Conservation (phyloP, 306 rosid species). For the Elaeagnus macrophylla region DNA sequence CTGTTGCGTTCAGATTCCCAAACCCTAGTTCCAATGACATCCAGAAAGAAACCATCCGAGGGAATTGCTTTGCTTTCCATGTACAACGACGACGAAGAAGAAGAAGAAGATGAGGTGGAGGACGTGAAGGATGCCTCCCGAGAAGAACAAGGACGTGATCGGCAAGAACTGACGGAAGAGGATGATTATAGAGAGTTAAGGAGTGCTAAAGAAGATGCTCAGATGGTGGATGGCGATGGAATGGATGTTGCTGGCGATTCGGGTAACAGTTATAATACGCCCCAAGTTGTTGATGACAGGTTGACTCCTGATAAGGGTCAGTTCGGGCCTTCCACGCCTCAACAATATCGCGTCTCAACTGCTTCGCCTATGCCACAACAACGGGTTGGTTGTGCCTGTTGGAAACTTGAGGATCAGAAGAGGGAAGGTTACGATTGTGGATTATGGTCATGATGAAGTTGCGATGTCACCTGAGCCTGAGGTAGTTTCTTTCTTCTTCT, state of each 20-base stretch:
- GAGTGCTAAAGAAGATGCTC: constrained; percentile 44
- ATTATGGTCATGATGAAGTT: constrained; percentile 85
- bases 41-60: constrained; percentile 66
- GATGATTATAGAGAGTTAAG: constrained; percentile 23
- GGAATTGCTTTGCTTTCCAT: constrained; percentile 74
- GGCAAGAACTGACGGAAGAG: constrained; percentile 6
- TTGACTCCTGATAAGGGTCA: constrained; percentile 30
- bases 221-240: constrained; percentile 20
- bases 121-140: constrained; percentile 24
- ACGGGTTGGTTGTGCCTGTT: constrained; percentile 3
- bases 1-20: constrained; percentile 15
- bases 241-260: constrained; percentile 23
- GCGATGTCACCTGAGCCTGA: constrained; percentile 95
- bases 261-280: constrained; percentile 20
- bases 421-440: constrained; percentile 69
- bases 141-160: constrained; percentile 14
- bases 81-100: constrained; percentile 81
- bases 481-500: constrained; percentile 30
- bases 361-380: constrained; percentile 38
- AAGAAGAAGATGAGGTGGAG: constrained; percentile 48
- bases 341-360: constrained; percentile 10
- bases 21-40: constrained; percentile 43
- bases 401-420: constrained; percentile 27
- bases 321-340: constrained; percentile 34
- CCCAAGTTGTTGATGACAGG: constrained; percentile 17